These are phyloP conservation scores for Sugiyamaella americana DNA, from an alignment of 805 yeast species.

Conservation along the genomic window DNA sequence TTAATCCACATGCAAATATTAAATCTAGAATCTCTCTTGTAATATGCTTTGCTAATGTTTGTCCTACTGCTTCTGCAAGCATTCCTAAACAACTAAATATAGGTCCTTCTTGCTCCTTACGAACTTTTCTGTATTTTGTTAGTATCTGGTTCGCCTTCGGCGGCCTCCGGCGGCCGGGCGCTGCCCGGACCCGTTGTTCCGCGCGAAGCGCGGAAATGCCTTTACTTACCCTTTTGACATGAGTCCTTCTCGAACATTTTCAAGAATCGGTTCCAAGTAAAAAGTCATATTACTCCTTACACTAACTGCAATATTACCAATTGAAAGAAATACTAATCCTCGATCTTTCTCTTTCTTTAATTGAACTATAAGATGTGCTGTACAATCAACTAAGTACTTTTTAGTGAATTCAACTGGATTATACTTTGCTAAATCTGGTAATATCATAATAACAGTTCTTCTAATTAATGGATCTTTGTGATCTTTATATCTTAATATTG, in stretches of 20 bases:
- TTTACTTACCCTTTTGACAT: constrained; percentile 46
- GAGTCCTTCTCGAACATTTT: constrained; percentile 74
- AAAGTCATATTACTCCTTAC: constrained; percentile 82
- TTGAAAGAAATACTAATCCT: constrained; percentile 66
- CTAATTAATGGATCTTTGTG: constrained; percentile 71
- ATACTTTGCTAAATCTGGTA: constrained; percentile 78
- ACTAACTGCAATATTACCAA: constrained; percentile 74
- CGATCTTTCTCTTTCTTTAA: constrained; percentile 72
- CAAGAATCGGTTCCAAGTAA: constrained; percentile 81
- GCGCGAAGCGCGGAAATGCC: no score
- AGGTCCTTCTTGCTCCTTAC: constrained; percentile 76
- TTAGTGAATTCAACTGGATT: constrained; percentile 70
- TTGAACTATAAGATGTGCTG: constrained; percentile 70
- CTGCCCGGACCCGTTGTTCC: no score
- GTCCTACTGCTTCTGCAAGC: constrained; percentile 83
- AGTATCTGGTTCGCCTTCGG: no score
- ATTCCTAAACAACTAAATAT: constrained; percentile 85
- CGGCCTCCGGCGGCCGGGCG: no score
- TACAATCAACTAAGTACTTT: constrained; percentile 71
- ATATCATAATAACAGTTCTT: constrained; percentile 73
- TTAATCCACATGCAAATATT: constrained; percentile 74
- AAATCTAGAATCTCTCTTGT: constrained; percentile 75
- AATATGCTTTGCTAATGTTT: constrained; percentile 83
- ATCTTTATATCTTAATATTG: constrained; percentile 65
- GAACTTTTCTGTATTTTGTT: constrained; percentile 35